These are phyloP conservation scores for Coniochaeta sp. DNA, from an alignment of 2,329 filamentous ascomycete genomes.

Conservation along the genomic window DNA sequence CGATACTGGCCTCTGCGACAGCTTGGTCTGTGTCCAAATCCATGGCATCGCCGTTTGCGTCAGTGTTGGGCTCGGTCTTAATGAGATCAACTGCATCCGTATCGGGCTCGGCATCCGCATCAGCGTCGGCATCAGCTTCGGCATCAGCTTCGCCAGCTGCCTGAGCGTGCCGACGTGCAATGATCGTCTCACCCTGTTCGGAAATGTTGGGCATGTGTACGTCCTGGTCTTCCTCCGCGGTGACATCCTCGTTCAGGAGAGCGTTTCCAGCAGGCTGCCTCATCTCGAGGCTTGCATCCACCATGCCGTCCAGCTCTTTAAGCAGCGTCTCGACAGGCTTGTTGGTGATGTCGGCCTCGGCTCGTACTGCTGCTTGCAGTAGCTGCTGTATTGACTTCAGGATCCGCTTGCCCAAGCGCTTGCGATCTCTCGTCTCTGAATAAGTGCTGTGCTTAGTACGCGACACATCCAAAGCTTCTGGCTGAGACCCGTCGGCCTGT, in stretches of 20 bases:
- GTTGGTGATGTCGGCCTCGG: slow-evolving; percentile 73
- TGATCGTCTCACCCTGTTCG: slow-evolving; percentile 38
- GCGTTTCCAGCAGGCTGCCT: slow-evolving; percentile 29
- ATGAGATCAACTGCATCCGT: slow-evolving; percentile 3
- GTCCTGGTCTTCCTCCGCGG: slow-evolving; percentile 25
- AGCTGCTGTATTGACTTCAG: slow-evolving; percentile 73
- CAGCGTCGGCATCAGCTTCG: slow-evolving; percentile 11
- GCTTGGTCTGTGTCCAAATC: background rate
- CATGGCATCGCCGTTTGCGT: slow-evolving; percentile 19
- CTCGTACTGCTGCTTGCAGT: slow-evolving; percentile 66
- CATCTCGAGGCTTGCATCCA: slow-evolving; percentile 59
- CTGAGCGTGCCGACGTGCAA: slow-evolving; percentile 11
- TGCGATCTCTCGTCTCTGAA: slow-evolving; percentile 70
- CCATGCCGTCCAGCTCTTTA: slow-evolving; percentile 64
- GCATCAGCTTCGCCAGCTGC: slow-evolving; percentile 23
- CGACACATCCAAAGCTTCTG: slow-evolving; percentile 33
- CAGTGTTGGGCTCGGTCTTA: slow-evolving; percentile 30
- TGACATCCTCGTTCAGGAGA: slow-evolving; percentile 24
- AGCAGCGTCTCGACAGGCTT: slow-evolving; percentile 63
- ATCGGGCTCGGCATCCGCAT: slow-evolving; percentile 13
- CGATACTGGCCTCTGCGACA: background rate
- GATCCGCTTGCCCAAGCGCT: slow-evolving; percentile 82
- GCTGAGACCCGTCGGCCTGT: slow-evolving; percentile 18
- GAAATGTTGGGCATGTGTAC: slow-evolving; percentile 45
- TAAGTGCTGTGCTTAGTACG: slow-evolving; percentile 43